phyloP scores from a whole-genome alignment of 73 alveolate genomes.

The Tetrahymena elliotti region DNA sequence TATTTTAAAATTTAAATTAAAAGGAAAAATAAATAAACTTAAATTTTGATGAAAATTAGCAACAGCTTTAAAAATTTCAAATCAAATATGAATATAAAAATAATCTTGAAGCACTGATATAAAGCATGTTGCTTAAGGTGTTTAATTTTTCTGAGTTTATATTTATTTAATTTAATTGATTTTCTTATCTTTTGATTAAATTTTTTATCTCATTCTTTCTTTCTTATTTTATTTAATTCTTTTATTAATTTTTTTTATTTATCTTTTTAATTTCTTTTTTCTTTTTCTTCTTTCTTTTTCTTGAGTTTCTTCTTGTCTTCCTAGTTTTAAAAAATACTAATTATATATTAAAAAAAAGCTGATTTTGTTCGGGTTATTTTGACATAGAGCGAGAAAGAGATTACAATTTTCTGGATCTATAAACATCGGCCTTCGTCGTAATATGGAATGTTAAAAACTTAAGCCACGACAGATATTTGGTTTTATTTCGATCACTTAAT shows the following conservation, averaged over 20 bases:
- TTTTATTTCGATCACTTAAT: neutral
- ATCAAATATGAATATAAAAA: too few species aligned
- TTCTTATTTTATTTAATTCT: neutral
- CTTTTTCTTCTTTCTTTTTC: neutral
- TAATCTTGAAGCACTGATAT: too few species aligned
- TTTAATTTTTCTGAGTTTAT: too few species aligned
- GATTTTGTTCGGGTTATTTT: neutral
- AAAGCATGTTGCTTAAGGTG: too few species aligned
- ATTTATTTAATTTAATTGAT: too few species aligned
- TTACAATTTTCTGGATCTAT: neutral
- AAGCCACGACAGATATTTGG: neutral
- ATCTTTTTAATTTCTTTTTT: neutral
- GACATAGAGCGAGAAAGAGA: conserved; percentile 1
- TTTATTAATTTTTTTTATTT: neutral
- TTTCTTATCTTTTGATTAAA: too few species aligned
- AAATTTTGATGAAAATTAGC: too few species aligned
- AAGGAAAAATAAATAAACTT: too few species aligned
- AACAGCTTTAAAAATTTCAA: too few species aligned
- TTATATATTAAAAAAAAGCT: neutral
- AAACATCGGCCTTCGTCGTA: neutral
- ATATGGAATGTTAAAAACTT: neutral
- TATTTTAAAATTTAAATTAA: too few species aligned
- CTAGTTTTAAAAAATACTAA: neutral
- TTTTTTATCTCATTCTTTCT: neutral
- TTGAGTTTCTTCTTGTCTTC: neutral